A percentile compares a stretch with the other conserved stretches of the same genome.
Conservation (phyloP, 1,284 basidiomycete species). For the Trichosporon faecale region DNA sequence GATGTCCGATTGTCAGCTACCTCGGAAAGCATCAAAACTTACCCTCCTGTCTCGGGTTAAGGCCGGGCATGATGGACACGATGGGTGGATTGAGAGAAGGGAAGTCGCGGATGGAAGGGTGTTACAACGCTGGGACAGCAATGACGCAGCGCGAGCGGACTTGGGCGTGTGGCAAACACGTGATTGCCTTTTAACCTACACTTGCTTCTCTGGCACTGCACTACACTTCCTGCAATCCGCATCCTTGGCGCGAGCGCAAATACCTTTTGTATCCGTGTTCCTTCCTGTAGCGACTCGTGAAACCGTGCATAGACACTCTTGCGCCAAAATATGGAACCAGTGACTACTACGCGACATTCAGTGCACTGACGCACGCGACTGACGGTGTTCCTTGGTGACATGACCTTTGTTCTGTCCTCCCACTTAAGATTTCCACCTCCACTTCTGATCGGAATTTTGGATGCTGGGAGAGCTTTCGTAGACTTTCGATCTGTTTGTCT, state of each 20-base stretch:
- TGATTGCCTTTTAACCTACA: background rate
- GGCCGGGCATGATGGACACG: slow-evolving; percentile 34
- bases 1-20: slow-evolving; percentile 35
- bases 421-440: background rate
- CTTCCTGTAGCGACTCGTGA: too few relatives aligned
- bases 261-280: too few relatives aligned
- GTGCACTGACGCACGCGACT: background rate
- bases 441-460: slow-evolving; percentile 8
- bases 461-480: background rate
- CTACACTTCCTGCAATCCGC: too few relatives aligned
- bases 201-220: too few relatives aligned
- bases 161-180: slow-evolving; percentile 5
- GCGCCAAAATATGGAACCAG: too few relatives aligned
- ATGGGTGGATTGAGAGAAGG: background rate
- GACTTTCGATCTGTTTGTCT: background rate
- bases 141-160: background rate
- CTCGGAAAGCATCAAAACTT: background rate
- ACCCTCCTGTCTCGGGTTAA: slow-evolving; percentile 40
- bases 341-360: background rate
- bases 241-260: too few relatives aligned
- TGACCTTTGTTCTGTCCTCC: background rate
- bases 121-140: background rate
- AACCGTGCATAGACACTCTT: too few relatives aligned
- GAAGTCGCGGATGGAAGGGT: background rate
- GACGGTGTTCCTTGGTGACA: background rate